These are phyloP conservation scores for Boletus sp. DNA, from an alignment of 768 basidiomycete species.

Conservation along the genomic window DNA sequence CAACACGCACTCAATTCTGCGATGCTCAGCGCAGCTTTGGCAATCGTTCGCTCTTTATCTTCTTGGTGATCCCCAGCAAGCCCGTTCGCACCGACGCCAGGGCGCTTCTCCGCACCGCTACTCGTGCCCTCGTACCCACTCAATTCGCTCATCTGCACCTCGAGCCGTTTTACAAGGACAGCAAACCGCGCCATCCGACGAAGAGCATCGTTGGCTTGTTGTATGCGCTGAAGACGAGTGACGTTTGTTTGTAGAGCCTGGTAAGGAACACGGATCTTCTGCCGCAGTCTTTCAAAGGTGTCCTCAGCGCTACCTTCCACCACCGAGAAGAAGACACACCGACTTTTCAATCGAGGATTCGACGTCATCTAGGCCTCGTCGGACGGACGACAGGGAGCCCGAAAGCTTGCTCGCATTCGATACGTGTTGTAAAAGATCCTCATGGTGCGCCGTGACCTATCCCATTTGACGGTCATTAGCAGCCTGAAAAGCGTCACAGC, in stretches of 20 bases:
- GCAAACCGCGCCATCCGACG: slow-evolving; percentile 84
- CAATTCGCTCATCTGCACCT: slow-evolving; percentile 81
- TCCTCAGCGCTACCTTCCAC: background rate
- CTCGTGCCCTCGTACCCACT: slow-evolving; percentile 1
- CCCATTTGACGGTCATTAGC: background rate
- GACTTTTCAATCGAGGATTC: slow-evolving; percentile 77
- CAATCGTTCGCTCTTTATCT: slow-evolving; percentile 81
- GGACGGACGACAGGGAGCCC: slow-evolving; percentile 63
- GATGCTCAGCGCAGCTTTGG: slow-evolving; percentile 92
- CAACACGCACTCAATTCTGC: slow-evolving; percentile 78
- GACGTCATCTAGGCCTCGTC: slow-evolving; percentile 68
- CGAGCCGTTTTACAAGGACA: slow-evolving; percentile 74
- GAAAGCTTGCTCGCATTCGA: slow-evolving; percentile 69
- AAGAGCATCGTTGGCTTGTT: slow-evolving; percentile 80
- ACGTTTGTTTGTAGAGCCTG: slow-evolving; percentile 70
- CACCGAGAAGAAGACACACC: slow-evolving; percentile 12
- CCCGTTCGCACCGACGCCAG: background rate
- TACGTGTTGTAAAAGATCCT: slow-evolving; percentile 78
- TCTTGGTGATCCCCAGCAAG: slow-evolving; percentile 49
- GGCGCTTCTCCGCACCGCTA: background rate
- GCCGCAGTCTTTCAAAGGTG: slow-evolving; percentile 56
- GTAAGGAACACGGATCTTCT: slow-evolving; percentile 85
- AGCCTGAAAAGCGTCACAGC: too few species aligned
- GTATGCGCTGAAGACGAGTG: slow-evolving; percentile 68
- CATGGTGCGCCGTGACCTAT: slow-evolving; percentile 81